Base-by-base conservation (phyloP, 176 grass and related monocot species). In the Oryza rufipogon region DNA sequence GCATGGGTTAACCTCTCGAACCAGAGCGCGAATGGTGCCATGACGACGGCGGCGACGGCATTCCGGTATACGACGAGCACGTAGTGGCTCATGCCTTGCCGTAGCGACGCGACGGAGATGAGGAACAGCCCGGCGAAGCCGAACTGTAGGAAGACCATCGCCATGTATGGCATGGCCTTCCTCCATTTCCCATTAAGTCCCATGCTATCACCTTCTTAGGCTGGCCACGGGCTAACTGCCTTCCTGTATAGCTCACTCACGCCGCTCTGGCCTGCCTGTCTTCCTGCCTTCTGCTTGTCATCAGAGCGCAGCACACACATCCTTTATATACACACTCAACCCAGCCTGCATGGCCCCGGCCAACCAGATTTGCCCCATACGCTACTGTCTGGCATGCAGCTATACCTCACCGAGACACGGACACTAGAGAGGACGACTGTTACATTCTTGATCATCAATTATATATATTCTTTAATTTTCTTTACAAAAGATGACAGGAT, bases 61-160 rank as follows among this genome's bases (percentile, higher is more conserved):
- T 97, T 97, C 19, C 95, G 88, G 49, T 97, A 97, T 47, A 97
- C 92, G n/a, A 97, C 95, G 30, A 97, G 92, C 28, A 97, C 88
- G 61, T 94, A 97, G 72, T 97, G 95, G 82, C 92, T 97, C 95
- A 97, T 97, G 34, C 95, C 95, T 12, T 86, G 90, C 22, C 92
- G 90, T 75, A 97, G 77, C 0, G 95, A 91, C 52, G 81, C 86
- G 6, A 94, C 88, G 9, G 95, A 91, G 84, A 97, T 73, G 79
- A 97, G 84, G 74, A 85, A 88, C 88, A 94, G 71, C 30, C 92
- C 92, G 38, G 90, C 88, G 63, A 83, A 97, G 48, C 95, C 92
- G 60, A 97, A 94, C 88, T 97, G 95, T 7, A 97, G 80, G 78
- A 97, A 94, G 56, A 94, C 71, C 95, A 97, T 97, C 51, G 90